Percentiles rank a stretch among this genome's conserved stretches.
These are phyloP conservation scores for Puccinia sorghi DNA, from an alignment of 1,284 basidiomycete species.

Conservation along the genomic window DNA sequence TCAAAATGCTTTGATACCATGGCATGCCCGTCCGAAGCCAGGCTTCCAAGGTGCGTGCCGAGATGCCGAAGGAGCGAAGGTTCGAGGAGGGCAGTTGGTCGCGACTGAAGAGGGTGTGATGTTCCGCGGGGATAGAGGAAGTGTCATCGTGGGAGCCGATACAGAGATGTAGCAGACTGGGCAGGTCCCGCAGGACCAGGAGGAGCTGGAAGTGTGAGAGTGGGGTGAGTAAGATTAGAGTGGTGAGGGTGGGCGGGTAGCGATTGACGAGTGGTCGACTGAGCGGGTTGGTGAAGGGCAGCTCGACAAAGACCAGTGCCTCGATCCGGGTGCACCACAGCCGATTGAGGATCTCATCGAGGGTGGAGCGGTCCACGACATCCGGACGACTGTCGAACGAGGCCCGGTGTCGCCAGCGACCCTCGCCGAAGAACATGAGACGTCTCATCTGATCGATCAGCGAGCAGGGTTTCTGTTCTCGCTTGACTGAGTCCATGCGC, in stretches of 20 bases:
- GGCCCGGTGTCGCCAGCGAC: conserved; percentile 31
- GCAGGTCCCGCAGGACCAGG: conserved; percentile 34
- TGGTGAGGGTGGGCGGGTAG: conserved; percentile 27
- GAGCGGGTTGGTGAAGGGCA: conserved; percentile 40
- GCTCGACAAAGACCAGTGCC: conserved; percentile 43
- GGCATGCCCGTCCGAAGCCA: conserved; percentile 39
- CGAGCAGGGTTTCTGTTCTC: background rate
- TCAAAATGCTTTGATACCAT: conserved; percentile 44
- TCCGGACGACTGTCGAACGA: conserved; percentile 18
- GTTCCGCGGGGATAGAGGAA: conserved; percentile 16
- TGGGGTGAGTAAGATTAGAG: conserved; percentile 43
- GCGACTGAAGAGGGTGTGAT: conserved; percentile 49
- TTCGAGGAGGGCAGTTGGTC: conserved; percentile 47
- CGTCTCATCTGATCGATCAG: conserved; percentile 40
- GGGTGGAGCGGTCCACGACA: conserved; percentile 27
- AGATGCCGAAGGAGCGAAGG: conserved; percentile 42
- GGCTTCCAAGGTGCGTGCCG: conserved; percentile 27
- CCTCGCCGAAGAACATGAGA: conserved; percentile 40
- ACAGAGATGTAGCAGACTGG: conserved; percentile 36
- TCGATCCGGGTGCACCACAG: conserved; percentile 40
- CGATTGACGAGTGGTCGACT: conserved; percentile 36
- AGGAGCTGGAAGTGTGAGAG: conserved; percentile 47
- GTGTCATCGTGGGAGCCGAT: conserved; percentile 47
- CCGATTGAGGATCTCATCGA: conserved; percentile 46
- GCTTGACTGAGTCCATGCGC: conserved; percentile 24